Percentiles rank a stretch among this genome's conserved stretches.
Conservation (phyloP, 176 grass and related monocot genomes). For the Coix lacrymajobi region DNA sequence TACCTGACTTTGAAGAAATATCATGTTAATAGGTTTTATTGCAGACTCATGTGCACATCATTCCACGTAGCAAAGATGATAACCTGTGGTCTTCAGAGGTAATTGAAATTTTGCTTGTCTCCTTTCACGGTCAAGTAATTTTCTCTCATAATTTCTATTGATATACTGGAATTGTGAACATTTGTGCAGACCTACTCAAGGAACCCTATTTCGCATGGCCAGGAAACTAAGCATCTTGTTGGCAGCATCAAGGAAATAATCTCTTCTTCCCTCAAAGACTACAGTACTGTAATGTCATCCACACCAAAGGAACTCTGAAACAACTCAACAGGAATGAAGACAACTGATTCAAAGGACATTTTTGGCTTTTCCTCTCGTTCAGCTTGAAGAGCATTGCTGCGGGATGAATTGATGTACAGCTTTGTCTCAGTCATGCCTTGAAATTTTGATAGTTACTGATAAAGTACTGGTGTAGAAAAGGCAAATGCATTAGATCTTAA, state of each 20-base stretch:
- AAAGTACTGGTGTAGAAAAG: not conserved
- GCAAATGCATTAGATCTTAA: not conserved
- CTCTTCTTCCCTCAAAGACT: slow-evolving; percentile 21
- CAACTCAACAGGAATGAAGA: slow-evolving; percentile 5
- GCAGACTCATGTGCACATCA: slow-evolving; percentile 92
- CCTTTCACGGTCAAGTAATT: not conserved
- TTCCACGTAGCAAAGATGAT: slow-evolving; percentile 69
- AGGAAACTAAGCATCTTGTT: slow-evolving; percentile 59
- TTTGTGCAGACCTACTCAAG: slow-evolving; percentile 58
- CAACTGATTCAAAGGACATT: not conserved
- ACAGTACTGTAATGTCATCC: slow-evolving; percentile 10
- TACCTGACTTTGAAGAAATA: not conserved
- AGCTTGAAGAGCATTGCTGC: slow-evolving; percentile 16
- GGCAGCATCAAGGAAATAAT: slow-evolving; percentile 53
- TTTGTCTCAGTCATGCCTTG: not conserved
- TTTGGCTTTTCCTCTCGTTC: not conserved
- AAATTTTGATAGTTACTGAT: slow-evolving; percentile 29
- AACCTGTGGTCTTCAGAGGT: slow-evolving; percentile 77
- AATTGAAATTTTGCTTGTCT: not conserved
- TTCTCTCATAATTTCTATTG: not conserved
- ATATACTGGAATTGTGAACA: slow-evolving; percentile 6
- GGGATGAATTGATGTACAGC: slow-evolving; percentile 27
- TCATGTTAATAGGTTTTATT: slow-evolving; percentile 7
- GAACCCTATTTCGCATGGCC: slow-evolving; percentile 30
- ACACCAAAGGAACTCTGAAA: slow-evolving; percentile 32